phyloP scores from a whole-genome alignment of 225 moss, liverwort and hornwort genomes.

The Ulota crispa region DNA sequence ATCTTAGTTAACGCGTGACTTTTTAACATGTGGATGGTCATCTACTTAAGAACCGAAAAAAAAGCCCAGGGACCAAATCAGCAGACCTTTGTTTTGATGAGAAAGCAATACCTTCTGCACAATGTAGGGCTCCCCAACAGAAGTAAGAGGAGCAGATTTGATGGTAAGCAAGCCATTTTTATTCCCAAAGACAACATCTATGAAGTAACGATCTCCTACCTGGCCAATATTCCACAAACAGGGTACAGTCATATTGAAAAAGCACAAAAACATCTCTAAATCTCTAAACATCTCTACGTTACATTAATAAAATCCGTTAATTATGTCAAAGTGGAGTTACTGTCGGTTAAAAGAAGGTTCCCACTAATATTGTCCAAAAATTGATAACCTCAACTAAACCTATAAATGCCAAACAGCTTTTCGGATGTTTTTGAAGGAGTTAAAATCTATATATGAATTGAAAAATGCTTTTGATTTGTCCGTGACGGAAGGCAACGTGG shows the following conservation, averaged over 20 bases:
- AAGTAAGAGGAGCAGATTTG: conserved; percentile 69
- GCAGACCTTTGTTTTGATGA: not conserved
- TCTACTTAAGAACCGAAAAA: not conserved
- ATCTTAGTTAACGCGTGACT: not conserved
- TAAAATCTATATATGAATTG: not conserved
- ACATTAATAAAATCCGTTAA: not conserved
- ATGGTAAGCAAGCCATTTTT: conserved; percentile 86
- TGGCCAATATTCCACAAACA: conserved; percentile 20
- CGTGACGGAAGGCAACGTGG: too few relatives aligned
- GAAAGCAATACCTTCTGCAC: conserved; percentile 63
- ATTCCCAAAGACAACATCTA: conserved; percentile 83
- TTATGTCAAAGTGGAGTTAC: not conserved
- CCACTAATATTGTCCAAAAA: not conserved
- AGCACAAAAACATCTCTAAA: not conserved
- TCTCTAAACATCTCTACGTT: not conserved
- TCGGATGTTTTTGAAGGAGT: not conserved
- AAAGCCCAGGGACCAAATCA: not conserved
- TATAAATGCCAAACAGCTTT: not conserved
- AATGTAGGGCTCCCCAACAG: conserved; percentile 70
- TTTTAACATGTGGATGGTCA: not conserved
- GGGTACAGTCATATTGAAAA: not conserved
- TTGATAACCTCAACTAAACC: not conserved
- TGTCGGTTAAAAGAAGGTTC: not conserved
- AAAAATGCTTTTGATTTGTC: not conserved
- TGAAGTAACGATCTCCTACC: conserved; percentile 96